Evolutionary conservation across 108 stramenopile genomes (phyloP).

Genomic region (Pseudonitzschia multiseries): DNA sequence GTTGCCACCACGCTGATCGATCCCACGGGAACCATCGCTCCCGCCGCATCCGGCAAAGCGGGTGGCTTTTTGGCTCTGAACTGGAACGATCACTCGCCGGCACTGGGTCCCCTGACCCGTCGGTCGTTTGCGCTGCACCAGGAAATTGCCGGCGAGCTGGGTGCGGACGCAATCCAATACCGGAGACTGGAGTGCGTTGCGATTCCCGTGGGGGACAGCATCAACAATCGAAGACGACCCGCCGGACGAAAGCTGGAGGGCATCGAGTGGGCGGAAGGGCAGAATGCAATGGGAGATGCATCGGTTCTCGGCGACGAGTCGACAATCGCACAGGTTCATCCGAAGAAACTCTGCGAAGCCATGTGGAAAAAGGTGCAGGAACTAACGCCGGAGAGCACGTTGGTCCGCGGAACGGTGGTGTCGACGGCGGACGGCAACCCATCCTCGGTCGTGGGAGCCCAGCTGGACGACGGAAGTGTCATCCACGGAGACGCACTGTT

Average conservation of each 20-base stretch:
- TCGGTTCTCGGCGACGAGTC: constrained; percentile 39
- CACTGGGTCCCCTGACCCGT: constrained; percentile 43
- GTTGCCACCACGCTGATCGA: constrained; percentile 57
- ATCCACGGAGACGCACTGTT: constrained; percentile 40
- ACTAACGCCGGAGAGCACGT: constrained; percentile 14
- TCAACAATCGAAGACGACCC: constrained; percentile 9
- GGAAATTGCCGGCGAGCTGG: constrained; percentile 57
- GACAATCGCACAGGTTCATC: constrained; percentile 82
- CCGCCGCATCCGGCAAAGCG: constrained; percentile 76
- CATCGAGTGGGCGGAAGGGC: constrained; percentile 52
- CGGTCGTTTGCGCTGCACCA: constrained; percentile 70
- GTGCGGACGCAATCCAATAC: constrained; percentile 45
- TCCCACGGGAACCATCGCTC: constrained; percentile 53
- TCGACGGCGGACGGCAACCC: constrained; percentile 5
- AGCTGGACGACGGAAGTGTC: constrained; percentile 41
- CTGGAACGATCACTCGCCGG: constrained; percentile 60
- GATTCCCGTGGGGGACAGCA: constrained; percentile 33
- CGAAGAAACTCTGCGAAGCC: constrained; percentile 48
- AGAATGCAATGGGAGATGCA: constrained; percentile 28
- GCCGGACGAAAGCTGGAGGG: constrained; percentile 44
- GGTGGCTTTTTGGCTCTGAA: constrained; percentile 83
- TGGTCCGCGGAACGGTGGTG: constrained; percentile 36
- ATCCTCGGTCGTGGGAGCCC: constrained; percentile 26
- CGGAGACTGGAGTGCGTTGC: constrained; percentile 59
- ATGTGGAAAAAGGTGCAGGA: constrained; percentile 36